Evolutionary conservation across 495 filamentous ascomycete genomes (phyloP), one percentile per base, ranked within the genome.

Genomic region (Lasiosphaeria ovina): DNA sequence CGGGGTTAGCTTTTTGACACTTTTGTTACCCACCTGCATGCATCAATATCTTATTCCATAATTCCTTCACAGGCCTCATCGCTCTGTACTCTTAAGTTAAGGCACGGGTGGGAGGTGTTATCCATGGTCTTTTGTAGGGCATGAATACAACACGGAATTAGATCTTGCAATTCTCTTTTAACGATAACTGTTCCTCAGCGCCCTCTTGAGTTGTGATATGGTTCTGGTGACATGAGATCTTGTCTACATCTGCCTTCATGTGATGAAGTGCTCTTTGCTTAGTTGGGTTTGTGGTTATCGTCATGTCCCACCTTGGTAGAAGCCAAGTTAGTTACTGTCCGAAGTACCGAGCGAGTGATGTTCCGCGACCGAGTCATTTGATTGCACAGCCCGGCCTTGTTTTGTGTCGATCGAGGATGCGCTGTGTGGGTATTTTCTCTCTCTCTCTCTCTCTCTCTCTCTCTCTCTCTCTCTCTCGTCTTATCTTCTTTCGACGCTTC

Each of bases 1-100:
- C 69, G 74, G 76, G 61, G 67, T 74, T 74, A 69, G 74, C 63
- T 68, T 66, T 62, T 66, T 62, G 58, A 62, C 58, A 67, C 64
- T 65, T 62, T 69, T 67, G 61, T 65, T 71, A 66, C 69, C 69
- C 68, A 65, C 72, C 59, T 70, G 71, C 72, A 72, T 70, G 71
- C 72, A 72, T 72, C 66, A 72, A 57, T 58, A 57, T 59, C 51
- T 52, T 56, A 11, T 34, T 14, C 16, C 44, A 16, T 60, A 64
- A 60, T 69, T 65, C 50, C 54, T 53, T 51, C 34, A 31, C 36
- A 8, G 24, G 44, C 59, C 52, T 35, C 40, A 51, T 56, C 61
- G 42, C 55, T 66, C 60, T 72, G 70, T 72, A 72, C 55, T 66
- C 54, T 24, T 72, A 71, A 66, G 58, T 58, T 61, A 49, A 57